These are phyloP conservation scores for Backusella sp. DNA, from an alignment of 192 early-diverging fungal genomes.

Conservation along the genomic window DNA sequence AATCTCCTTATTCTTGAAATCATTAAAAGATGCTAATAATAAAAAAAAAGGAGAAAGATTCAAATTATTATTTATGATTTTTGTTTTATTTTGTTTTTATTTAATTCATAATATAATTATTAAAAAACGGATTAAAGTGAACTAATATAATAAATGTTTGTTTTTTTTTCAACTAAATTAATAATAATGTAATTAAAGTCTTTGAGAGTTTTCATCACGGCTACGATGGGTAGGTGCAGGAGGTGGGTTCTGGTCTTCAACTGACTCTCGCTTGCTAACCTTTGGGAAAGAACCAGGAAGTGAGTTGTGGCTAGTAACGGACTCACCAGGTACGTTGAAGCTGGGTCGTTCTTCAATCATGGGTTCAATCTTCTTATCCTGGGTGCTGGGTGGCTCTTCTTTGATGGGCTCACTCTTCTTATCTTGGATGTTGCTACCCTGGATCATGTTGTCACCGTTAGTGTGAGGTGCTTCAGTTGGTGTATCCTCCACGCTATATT, in stretches of 20 bases:
- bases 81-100: neutral
- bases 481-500: neutral
- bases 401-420: neutral
- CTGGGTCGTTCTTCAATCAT: neutral
- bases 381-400: neutral
- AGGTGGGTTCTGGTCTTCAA: neutral
- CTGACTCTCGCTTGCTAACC: neutral
- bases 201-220: neutral
- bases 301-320: neutral
- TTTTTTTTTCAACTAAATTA: neutral
- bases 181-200: neutral
- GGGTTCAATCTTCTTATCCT: neutral
- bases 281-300: constrained; percentile 1
- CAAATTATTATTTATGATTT: neutral
- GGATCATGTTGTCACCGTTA: neutral
- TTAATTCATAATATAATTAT: neutral
- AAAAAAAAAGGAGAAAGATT: constrained; percentile 1
- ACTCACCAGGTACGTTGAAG: neutral
- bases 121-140: neutral
- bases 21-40: neutral
- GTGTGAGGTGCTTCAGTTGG: neutral
- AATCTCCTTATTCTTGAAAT: neutral
- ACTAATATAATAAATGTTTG: neutral
- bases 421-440: neutral
- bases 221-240: neutral